Evolutionary conservation across 2,329 filamentous ascomycete genomes (phyloP), one percentile per base, ranked within the genome.

Genomic region (Cercospora sp.): DNA sequence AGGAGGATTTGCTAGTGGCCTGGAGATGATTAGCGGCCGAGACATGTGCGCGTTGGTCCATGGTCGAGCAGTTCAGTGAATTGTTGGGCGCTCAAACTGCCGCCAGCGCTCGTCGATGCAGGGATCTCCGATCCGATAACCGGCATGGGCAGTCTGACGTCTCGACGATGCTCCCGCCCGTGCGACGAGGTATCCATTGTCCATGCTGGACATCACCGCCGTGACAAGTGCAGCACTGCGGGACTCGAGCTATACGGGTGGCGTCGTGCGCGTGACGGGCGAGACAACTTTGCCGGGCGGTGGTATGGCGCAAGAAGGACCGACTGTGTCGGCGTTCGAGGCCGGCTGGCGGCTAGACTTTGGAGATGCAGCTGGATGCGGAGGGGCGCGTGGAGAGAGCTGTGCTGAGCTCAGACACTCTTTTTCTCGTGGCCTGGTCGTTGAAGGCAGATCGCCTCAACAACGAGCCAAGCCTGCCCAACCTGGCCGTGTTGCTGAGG

Each of bases 21-120:
- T 28, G 39, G 13, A 36, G 36, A 6, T 26, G n/a, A 26, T 42
- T 59, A 62, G 20, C 8, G 59, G 53, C 45, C 55, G 64, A 66
- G 31, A 62, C 58, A 61, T 66, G 64, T 66, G 58, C 39, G 55
- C 64, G 20, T 20, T 10, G 58, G 23, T n/a, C 33, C 31, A 53
- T 61, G 48, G 18, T 59, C 18, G 26, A 58, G 26, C 53, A 10
- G 53, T n/a, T 58, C 20, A 26, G 18, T 20, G 45, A 26, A 51
- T 58, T 58, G 53, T 58, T 58, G 53, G 53, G 53, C 53, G 26
- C 26, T 2, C 30, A 30, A 58, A 58, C 26, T 12, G 53, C 53
- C 53, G 53, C 53, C 53, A n/a, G 28, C 26, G 53, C 53, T 30
- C 13, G 26, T 30, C 23, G 4, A 58, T 28, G 53, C 53, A 58